Base-by-base conservation (phyloP, 176 grass and related monocot species). In the Musa beccarii region DNA sequence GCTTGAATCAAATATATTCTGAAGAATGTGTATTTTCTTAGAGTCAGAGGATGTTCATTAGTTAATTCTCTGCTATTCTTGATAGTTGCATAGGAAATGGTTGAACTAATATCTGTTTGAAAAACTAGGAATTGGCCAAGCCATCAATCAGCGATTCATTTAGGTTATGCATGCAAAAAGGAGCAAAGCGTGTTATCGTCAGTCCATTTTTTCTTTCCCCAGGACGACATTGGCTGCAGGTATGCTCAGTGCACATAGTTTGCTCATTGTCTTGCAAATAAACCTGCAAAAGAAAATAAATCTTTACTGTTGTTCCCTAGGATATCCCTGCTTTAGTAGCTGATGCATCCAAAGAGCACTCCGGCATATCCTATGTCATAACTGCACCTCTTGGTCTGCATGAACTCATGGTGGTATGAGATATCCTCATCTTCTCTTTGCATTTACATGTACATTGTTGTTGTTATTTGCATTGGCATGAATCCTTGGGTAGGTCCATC, bases 201-300 rank as follows among this genome's bases (percentile, higher is more conserved):
- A 93, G 86, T 80, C 95, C 88, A 62, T 98, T 93, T 83, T 98
- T 98, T 76, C 95, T 98, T 76, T 93, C 87, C 17, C 90, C 95
- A 75, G 88, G 95, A 78, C 78, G 90, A 1, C 90, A 98, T 82
- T 98, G 95, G 90, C 86, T 88, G 12, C 77, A 92, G 80, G 93
- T 96, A 87, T 79, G 73, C 55, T 50, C 59, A 8, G 29, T n/a
- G 15, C 0, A 17, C 49, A 53, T 61, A 52, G 28, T 69, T 68
- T 49, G 8, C 22, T 62, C 51, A 17, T 54, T 59, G 66, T n/a
- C 10, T 49, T 66, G 11, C 8, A 21, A 51, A 70, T 51, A n/a
- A 51, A 70, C 16, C 19, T 12, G n/a, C 49, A n/a, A 70, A 70
- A 51, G 0, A 51, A 70, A 20, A 70, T 51, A 51, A 51, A 70